Conservation (phyloP, 257 asterid genomes). For the Nicotiana benthamiana region DNA sequence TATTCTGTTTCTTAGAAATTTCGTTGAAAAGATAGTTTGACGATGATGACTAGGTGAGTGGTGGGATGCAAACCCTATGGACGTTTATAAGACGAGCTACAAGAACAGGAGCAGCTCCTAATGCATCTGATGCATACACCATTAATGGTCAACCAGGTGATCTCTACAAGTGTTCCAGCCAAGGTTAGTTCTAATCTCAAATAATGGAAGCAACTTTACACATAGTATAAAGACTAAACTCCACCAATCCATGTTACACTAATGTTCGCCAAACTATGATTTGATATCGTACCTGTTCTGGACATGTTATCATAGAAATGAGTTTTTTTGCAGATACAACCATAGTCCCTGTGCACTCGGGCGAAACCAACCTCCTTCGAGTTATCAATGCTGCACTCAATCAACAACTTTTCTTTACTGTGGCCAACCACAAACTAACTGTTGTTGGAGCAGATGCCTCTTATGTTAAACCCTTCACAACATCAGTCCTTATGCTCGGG, state of each 20-base stretch:
- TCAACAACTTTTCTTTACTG: conserved; percentile 77
- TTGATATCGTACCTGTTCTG: background rate
- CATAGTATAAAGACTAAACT: background rate
- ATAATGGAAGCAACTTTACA: background rate
- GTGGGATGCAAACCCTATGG: conserved; percentile 88
- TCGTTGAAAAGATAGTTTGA: background rate
- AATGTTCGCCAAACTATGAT: background rate
- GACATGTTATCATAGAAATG: background rate
- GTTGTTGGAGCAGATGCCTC: conserved; percentile 89
- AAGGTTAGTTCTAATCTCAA: conserved; percentile 29
- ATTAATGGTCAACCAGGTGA: conserved; percentile 96
- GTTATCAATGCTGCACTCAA: conserved; percentile 68
- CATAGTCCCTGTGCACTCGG: conserved; percentile 39
- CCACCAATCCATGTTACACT: background rate
- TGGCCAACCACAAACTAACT: conserved; percentile 72
- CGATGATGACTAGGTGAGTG: conserved; percentile 65
- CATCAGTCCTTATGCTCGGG: conserved; percentile 81
- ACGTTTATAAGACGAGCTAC: conserved; percentile 63
- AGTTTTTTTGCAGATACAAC: conserved; percentile 43
- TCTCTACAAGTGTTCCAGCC: conserved; percentile 64
- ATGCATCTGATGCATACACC: conserved; percentile 71
- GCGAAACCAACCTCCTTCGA: conserved; percentile 70
- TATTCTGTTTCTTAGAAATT: background rate
- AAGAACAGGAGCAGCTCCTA: conserved; percentile 75
- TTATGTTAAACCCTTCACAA: conserved; percentile 70